These are phyloP conservation scores for Pythium volutum DNA, from an alignment of 352 stramenopile species.

Conservation along the genomic window DNA sequence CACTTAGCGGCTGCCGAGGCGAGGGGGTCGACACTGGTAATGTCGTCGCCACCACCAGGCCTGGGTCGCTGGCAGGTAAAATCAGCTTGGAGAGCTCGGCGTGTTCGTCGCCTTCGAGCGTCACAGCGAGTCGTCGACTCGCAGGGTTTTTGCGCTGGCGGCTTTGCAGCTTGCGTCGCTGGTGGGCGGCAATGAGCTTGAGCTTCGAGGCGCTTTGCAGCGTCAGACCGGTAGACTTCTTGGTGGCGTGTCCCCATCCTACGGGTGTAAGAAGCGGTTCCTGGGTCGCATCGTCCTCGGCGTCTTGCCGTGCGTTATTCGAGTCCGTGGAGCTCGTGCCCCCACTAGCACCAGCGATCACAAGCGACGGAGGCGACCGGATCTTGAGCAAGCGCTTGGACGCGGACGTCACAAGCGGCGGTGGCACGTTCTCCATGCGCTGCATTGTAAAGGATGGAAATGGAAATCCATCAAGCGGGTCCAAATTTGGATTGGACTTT, in stretches of 20 bases:
- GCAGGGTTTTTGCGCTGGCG: constrained; percentile 14
- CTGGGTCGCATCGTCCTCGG: background rate
- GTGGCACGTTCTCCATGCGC: background rate
- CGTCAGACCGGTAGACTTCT: background rate
- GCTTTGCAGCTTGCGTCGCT: constrained; percentile 15
- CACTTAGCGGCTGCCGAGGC: constrained; percentile 30
- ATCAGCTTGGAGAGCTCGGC: background rate
- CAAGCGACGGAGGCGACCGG: background rate
- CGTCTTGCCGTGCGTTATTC: background rate
- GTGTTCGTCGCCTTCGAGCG: constrained; percentile 12
- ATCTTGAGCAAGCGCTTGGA: constrained; percentile 10
- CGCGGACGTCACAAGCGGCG: background rate
- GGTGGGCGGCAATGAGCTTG: constrained; percentile 21
- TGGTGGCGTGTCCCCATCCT: background rate
- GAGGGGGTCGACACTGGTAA: too few relatives aligned
- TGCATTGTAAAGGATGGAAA: constrained; percentile 5
- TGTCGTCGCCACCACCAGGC: too few relatives aligned
- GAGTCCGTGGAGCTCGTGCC: background rate
- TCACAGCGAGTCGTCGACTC: constrained; percentile 6
- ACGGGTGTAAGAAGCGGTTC: background rate
- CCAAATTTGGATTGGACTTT: constrained; percentile 5
- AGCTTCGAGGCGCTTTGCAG: constrained; percentile 21
- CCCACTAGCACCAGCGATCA: background rate
- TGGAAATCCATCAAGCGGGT: background rate
- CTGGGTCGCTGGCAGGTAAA: background rate